Conservation (phyloP, 352 stramenopile species). For the Phytophthora rubi region DNA sequence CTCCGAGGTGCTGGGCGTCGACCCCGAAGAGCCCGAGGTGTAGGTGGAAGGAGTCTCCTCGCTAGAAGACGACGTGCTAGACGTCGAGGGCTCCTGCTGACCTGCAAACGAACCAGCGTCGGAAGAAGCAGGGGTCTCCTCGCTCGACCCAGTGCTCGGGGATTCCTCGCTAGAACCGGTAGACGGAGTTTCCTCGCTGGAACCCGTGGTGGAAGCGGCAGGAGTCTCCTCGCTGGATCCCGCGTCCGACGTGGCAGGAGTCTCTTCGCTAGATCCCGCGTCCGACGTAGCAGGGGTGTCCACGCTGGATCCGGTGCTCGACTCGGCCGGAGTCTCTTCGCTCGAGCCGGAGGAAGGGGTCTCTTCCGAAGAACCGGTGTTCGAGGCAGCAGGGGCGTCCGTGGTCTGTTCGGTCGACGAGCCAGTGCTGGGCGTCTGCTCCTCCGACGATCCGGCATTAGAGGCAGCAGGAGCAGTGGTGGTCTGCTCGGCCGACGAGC, state of each 20-base stretch:
- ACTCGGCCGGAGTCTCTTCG: background rate
- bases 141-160: background rate
- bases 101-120: too few relatives aligned
- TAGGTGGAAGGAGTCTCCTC: background rate
- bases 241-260: too few relatives aligned
- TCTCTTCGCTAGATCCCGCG: too few relatives aligned
- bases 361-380: background rate
- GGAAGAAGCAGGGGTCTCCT: slow-evolving; percentile 1
- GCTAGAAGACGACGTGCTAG: background rate
- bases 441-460: background rate
- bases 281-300: background rate
- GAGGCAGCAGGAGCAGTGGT: background rate
- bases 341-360: background rate
- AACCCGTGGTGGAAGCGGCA: slow-evolving; percentile 1
- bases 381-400: background rate
- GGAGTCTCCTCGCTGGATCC: background rate
- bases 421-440: background rate
- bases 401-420: background rate
- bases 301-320: background rate
- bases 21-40: too few relatives aligned
- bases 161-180: slow-evolving; percentile 7
- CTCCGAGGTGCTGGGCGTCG: background rate
- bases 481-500: slow-evolving; percentile 1
- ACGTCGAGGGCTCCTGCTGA: background rate
- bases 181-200: slow-evolving; percentile 8